A percentile compares a stretch with the other conserved stretches of the same genome.
phyloP scores from a whole-genome alignment of 495 filamentous ascomycete genomes.

The Talaromyces borbonicus region DNA sequence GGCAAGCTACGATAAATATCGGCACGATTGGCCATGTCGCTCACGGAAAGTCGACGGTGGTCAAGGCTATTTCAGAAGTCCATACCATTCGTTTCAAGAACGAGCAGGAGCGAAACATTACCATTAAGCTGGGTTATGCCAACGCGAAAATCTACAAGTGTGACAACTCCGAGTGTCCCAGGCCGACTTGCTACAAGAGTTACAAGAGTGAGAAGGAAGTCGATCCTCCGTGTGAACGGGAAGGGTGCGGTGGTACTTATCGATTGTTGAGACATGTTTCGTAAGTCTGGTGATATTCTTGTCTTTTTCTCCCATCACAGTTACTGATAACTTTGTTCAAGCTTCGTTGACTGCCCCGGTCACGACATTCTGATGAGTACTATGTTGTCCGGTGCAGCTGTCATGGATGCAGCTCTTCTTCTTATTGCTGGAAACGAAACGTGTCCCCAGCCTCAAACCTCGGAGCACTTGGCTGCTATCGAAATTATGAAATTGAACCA shows the following conservation, averaged over 20 bases:
- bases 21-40: constrained; percentile 98
- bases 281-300: constrained; percentile 40
- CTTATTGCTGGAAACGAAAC: constrained; percentile 98
- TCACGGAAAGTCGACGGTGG: constrained; percentile 95
- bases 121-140: constrained; percentile 98
- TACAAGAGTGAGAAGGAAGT: constrained; percentile 98
- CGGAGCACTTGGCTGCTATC: constrained; percentile 95
- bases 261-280: constrained; percentile 78
- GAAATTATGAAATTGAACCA: constrained; percentile 99
- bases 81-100: constrained; percentile 99
- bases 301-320: neutral
- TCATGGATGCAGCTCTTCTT: constrained; percentile 97
- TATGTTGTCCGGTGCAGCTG: constrained; percentile 97
- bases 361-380: constrained; percentile 99
- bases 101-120: constrained; percentile 96
- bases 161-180: constrained; percentile 78
- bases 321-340: constrained; percentile 16
- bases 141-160: constrained; percentile 99
- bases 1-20: constrained; percentile 98
- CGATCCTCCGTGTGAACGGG: constrained; percentile 87
- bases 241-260: constrained; percentile 80
- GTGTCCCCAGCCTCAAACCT: constrained; percentile 97
- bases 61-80: constrained; percentile 97
- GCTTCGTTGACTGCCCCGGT: constrained; percentile 96
- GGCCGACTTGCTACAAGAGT: constrained; percentile 92